Conservation (phyloP, 2,329 filamentous ascomycete species). For the Colletotrichum aenigma region DNA sequence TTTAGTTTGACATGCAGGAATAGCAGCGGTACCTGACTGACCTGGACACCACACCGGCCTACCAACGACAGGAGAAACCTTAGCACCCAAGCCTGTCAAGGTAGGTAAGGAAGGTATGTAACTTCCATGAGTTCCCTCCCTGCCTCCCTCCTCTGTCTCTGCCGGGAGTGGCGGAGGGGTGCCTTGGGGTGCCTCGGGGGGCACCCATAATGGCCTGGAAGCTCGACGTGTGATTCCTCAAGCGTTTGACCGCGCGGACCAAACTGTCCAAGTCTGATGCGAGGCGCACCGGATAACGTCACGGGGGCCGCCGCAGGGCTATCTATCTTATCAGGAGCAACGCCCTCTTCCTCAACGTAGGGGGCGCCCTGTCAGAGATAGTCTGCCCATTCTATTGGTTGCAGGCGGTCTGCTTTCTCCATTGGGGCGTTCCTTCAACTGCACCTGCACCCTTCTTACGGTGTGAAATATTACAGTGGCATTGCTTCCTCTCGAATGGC, state of each 20-base stretch:
- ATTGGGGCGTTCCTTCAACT: neutral
- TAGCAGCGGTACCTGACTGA: neutral
- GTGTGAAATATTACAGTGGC: neutral
- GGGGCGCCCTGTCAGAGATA: neutral
- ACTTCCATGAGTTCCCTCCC: neutral
- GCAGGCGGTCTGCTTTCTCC: neutral
- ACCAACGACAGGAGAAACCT: neutral
- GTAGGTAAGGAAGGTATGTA: neutral
- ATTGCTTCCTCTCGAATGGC: neutral
- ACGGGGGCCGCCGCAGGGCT: neutral
- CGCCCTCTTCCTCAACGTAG: neutral
- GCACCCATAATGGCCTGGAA: neutral
- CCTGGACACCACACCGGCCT: neutral
- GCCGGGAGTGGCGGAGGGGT: neutral
- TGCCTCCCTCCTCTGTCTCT: neutral
- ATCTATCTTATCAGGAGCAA: neutral
- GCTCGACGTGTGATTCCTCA: neutral
- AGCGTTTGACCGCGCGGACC: neutral
- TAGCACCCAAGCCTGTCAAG: neutral
- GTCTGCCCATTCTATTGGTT: neutral
- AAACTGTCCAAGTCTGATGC: neutral
- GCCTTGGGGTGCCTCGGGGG: neutral
- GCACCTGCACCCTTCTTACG: neutral
- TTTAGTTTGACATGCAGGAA: neutral
- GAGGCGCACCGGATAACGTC: neutral